These are phyloP conservation scores for Kodamaea neixiangensis DNA, from an alignment of 805 yeast species.

Conservation along the genomic window DNA sequence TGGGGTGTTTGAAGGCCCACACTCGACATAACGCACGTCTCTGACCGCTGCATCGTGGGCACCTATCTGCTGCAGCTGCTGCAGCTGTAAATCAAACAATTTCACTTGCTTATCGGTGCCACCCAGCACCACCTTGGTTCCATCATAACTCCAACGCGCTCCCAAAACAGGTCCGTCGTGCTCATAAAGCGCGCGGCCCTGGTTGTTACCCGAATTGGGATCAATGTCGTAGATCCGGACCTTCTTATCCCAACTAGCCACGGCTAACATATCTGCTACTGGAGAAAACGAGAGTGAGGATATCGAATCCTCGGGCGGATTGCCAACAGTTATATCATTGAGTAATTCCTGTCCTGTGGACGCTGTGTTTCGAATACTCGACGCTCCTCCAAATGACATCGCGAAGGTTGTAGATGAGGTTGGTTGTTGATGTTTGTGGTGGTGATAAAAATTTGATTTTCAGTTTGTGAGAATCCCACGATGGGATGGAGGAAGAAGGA, in stretches of 20 bases:
- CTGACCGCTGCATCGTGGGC: conserved; percentile 81
- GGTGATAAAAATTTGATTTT: background rate
- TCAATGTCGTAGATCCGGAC: conserved; percentile 88
- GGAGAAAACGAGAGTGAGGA: conserved; percentile 86
- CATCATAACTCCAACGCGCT: conserved; percentile 83
- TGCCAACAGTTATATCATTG: conserved; percentile 68
- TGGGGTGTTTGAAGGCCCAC: conserved; percentile 81
- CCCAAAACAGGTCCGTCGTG: conserved; percentile 87
- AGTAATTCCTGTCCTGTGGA: conserved; percentile 60
- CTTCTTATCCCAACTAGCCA: conserved; percentile 92
- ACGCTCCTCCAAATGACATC: conserved; percentile 11
- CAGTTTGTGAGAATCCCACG: background rate
- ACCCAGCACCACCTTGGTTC: conserved; percentile 82
- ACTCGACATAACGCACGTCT: conserved; percentile 71
- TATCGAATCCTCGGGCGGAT: conserved; percentile 91
- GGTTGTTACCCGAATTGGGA: conserved; percentile 70
- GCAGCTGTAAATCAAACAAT: conserved; percentile 77
- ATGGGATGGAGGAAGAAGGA: background rate
- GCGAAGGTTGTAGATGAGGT: background rate
- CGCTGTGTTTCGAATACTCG: conserved; percentile 30
- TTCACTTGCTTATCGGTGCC: conserved; percentile 90
- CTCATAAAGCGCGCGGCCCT: conserved; percentile 86
- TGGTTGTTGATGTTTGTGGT: conserved; percentile 1
- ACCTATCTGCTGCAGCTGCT: conserved; percentile 84
- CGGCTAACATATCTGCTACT: conserved; percentile 76